Base-by-base conservation (phyloP, 2,329 filamentous ascomycete species). In the Lecanicillium sp. region DNA sequence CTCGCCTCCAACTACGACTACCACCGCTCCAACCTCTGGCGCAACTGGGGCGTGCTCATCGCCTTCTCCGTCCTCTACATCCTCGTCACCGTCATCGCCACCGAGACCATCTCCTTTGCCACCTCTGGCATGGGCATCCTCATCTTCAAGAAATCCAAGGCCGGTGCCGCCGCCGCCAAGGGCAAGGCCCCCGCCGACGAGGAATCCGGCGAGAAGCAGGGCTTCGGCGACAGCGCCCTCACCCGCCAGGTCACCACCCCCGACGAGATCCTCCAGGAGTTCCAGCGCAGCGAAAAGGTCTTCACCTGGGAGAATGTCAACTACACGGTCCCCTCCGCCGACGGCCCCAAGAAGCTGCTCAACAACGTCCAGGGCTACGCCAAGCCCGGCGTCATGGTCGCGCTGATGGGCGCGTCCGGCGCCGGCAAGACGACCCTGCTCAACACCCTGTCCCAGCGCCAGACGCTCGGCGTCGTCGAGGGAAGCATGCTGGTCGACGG, bases 381-480 rank as follows among this genome's bases (percentile, higher is more conserved):
- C 2, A 90, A 89, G 58, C 88, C 88, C 1, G 87, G 88, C 15
- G 67, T 85, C 15, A 83, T 94, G 77, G 81, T 88, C 36, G 88
- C 88, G 0, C 70, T 94, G 1, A 87, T 93, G 73, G 89, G 89
- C 46, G 86, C 85, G 2, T 87, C 81, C 4, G 87, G 86, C 36
- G 88, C 89, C 8, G 89, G 88, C 11, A 94, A 94, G 67, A 90
- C 87, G 0, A 93, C 88, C 0, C 69, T 94, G 0, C 72, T 94
- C 15, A 90, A 93, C 63, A 88, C 85, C 0, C 62, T 79, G 1
- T 82, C 86, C 0, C 86, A 90, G 58, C 78, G 87, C 3, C 83
- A 89, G 61, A 81, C 71, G 14, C 74, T 87, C 72, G 88, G 88
- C 58, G 81, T 86, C 17, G 79, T 91, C 10, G 78, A 75, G 1